Conservation (phyloP, 768 basidiomycete genomes). For the Kwoniella heveanensis region DNA sequence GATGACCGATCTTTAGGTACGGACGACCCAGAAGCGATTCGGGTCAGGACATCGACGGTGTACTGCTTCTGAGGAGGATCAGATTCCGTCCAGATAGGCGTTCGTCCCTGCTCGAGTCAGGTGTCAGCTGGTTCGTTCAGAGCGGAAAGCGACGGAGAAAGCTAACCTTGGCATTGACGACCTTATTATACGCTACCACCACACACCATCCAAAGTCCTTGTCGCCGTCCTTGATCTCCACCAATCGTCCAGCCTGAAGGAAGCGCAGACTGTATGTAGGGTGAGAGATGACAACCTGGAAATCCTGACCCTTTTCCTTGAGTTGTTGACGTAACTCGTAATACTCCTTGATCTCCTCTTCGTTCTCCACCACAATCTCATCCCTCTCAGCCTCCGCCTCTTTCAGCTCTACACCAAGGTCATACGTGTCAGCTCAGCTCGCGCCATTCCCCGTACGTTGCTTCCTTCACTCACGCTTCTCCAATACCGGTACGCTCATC, state of each 20-base stretch:
- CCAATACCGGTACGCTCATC: constrained; percentile 72
- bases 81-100: constrained; percentile 57
- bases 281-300: constrained; percentile 88
- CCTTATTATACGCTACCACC: constrained; percentile 87
- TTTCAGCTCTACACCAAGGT: constrained; percentile 65
- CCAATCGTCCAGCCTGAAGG: constrained; percentile 86
- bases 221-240: constrained; percentile 82
- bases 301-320: constrained; percentile 83
- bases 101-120: constrained; percentile 55
- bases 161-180: constrained; percentile 72
- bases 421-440: background rate
- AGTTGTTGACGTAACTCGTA: constrained; percentile 92
- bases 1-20: constrained; percentile 64
- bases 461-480: constrained; percentile 63
- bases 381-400: constrained; percentile 69
- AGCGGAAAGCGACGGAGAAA: background rate
- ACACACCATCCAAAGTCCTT: constrained; percentile 96
- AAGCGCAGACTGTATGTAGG: constrained; percentile 94
- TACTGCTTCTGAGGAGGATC: constrained; percentile 89
- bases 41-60: constrained; percentile 86
- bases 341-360: constrained; percentile 80
- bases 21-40: constrained; percentile 69
- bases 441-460: background rate
- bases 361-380: constrained; percentile 75
- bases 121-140: background rate